phyloP scores from a whole-genome alignment of 169 alveolate genomes.

The Amoebophrya sp. region DNA sequence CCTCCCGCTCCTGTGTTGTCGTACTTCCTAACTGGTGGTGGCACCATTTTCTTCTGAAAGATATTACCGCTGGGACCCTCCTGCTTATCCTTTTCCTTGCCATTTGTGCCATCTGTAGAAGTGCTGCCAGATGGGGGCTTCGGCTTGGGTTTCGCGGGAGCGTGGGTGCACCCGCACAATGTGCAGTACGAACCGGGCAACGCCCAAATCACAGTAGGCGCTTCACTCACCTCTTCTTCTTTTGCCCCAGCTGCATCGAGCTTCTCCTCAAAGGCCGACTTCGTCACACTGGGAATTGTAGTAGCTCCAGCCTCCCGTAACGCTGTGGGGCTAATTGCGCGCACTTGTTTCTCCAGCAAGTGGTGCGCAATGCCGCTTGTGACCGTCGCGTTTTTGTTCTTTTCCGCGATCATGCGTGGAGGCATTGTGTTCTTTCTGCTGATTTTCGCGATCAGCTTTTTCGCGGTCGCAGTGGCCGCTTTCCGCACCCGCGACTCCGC shows the following conservation, averaged over 20 bases:
- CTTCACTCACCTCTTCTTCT: no score
- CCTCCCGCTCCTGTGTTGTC: neutral
- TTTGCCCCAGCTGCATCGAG: no score
- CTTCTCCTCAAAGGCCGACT: no score
- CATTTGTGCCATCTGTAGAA: neutral
- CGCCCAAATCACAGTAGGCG: no score
- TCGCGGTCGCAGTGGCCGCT: no score
- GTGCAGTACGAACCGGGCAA: neutral
- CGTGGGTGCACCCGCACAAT: neutral
- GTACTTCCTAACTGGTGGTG: neutral
- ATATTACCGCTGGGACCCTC: neutral
- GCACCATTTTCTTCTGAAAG: neutral
- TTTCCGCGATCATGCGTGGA: neutral
- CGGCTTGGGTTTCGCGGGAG: neutral
- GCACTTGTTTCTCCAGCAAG: neutral
- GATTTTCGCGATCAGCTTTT: no score
- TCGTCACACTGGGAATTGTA: no score
- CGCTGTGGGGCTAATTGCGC: no score
- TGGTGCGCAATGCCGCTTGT: neutral
- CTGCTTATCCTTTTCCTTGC: neutral
- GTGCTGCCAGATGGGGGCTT: neutral
- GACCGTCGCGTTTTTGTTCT: neutral
- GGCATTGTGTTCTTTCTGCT: neutral
- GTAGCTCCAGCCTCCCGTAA: no score
- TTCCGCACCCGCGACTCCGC: neutral